These are phyloP conservation scores for Mycena indigotica DNA, from an alignment of 768 basidiomycete genomes.

Conservation along the genomic window DNA sequence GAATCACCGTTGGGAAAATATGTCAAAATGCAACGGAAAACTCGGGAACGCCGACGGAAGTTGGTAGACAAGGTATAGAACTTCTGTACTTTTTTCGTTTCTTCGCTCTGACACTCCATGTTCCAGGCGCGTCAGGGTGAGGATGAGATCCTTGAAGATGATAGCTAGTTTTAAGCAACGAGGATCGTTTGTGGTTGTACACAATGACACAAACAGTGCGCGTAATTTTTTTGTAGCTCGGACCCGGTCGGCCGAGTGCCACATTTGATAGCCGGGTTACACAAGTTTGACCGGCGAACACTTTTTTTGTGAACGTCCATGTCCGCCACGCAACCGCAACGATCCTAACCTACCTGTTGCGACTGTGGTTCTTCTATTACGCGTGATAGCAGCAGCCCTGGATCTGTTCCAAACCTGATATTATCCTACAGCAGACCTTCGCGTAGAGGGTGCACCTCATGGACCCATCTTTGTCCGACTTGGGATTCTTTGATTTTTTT, in stretches of 20 bases:
- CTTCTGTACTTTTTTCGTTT: not conserved
- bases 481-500: no score
- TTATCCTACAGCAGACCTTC: not conserved
- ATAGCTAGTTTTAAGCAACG: conserved; percentile 26
- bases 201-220: no score
- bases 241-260: no score
- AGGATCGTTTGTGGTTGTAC: conserved; percentile 2
- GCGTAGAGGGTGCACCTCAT: not conserved
- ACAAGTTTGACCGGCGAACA: no score
- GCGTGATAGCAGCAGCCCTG: no score
- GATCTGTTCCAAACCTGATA: not conserved
- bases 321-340: no score
- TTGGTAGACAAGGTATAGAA: conserved; percentile 70
- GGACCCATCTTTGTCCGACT: not conserved
- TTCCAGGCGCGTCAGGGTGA: conserved; percentile 69
- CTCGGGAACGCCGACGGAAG: conserved; percentile 70
- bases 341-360: no score
- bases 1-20: conserved; percentile 83
- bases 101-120: conserved; percentile 18
- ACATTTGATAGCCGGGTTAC: no score
- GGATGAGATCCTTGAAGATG: conserved; percentile 62
- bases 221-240: no score
- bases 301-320: no score
- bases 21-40: conserved; percentile 78
- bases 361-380: no score